Evolutionary conservation across 2,329 filamentous ascomycete genomes (phyloP).

Genomic region (Neofusicoccum ribis): DNA sequence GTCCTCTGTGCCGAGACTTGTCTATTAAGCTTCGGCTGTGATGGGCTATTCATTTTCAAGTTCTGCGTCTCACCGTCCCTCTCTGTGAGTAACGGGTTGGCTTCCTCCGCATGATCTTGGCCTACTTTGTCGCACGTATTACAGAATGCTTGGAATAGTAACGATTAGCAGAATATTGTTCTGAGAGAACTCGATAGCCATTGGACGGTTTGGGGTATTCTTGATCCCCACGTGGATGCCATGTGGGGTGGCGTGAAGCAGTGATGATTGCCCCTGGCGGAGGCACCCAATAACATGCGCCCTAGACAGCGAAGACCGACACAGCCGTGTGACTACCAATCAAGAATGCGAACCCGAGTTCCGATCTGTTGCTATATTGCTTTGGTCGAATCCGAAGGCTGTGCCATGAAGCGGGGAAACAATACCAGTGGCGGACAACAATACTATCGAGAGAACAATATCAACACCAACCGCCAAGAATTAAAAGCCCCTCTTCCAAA

Average conservation of each 20-base stretch:
- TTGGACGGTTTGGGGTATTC: background rate
- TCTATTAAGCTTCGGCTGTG: no score
- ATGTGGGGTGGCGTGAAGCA: background rate
- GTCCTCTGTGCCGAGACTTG: no score
- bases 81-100: no score
- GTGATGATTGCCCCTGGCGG: background rate
- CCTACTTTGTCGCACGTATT: no score
- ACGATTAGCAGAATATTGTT: no score
- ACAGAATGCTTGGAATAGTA: no score
- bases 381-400: background rate
- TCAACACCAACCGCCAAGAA: conserved; percentile 9
- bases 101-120: no score
- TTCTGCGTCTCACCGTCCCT: no score
- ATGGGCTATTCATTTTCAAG: no score
- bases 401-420: background rate
- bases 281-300: no score
- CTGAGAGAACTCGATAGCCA: background rate
- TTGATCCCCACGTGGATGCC: background rate
- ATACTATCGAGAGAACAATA: conserved; percentile 9
- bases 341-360: background rate
- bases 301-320: background rate
- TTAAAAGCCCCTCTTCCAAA: background rate
- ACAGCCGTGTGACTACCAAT: background rate
- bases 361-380: background rate
- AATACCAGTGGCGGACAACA: conserved; percentile 6